Base-by-base conservation (phyloP, 2,329 filamentous ascomycete species). In the Microsporum audouinii region DNA sequence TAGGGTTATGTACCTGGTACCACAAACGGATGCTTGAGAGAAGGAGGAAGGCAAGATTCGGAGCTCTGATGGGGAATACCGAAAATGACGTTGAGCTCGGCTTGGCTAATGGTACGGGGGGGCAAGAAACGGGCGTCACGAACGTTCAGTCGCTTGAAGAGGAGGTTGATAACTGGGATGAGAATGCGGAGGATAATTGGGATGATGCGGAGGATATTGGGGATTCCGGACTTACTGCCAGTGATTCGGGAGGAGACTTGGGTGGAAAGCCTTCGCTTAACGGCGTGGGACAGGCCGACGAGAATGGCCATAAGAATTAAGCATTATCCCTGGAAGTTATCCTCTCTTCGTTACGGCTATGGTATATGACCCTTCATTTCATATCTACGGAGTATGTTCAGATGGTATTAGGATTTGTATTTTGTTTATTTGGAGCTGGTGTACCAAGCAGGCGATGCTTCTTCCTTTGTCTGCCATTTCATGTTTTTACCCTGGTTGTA, bases 21-120 rank as follows among this genome's bases (percentile, higher is more conserved):
- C 94, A 99, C 76, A 88, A 88, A 71, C 87, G 94, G 62, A 97
- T 97, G 91, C 78, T 97, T 43, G 92, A 97, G 74, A 82, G 94
- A 64, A 89, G 88, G 71, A 82, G 91, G 63, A 79, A 84, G 69
- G 84, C 84, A 60, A 88, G 88, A 70, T 83, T 83, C 58, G 95
- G 82, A 59, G 80, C 83, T 5, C 82, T 95, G 4, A 82, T 88
- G 34, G 72, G 73, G 4, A 77, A 76, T 27, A 73, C 72, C 17
- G 74, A 72, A 1, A 80, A 77, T 10, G 74, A 65, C 60, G 61
- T 64, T 39, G 64, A 65, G 45, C 58, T 65, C 29, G 63, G 62
- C 10, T 39, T 60, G 12, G 53, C 43, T 23, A 38, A 58, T 29
- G 49, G 53, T 38, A 67, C 73, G 27, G 77, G 69, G 33, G 75